A percentile compares a stretch with the other conserved stretches of the same genome.
Conservation (phyloP, 2,329 filamentous ascomycete genomes). For the Colletotrichum cordylinicola region DNA sequence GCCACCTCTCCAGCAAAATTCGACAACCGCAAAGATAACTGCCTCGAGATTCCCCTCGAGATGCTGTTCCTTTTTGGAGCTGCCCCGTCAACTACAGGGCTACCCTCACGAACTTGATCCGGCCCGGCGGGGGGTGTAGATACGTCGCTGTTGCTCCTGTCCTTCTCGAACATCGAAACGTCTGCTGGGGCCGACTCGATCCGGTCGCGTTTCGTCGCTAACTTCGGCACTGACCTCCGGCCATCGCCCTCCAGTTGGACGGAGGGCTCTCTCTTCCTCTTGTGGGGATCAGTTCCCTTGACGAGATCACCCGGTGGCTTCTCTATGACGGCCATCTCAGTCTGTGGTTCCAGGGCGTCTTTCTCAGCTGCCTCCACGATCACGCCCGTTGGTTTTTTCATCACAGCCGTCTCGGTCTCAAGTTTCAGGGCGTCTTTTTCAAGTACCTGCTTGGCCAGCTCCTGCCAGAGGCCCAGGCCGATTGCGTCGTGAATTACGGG, state of each 20-base stretch:
- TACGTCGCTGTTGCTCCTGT: not conserved
- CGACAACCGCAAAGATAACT: not conserved
- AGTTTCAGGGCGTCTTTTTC: not conserved
- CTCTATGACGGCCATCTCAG: not conserved
- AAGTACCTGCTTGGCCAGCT: not conserved
- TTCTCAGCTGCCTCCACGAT: too few species aligned
- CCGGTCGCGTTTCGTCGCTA: not conserved
- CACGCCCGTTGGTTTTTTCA: not conserved
- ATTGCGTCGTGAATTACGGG: slow-evolving; percentile 18
- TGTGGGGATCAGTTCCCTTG: not conserved
- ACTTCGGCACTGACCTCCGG: not conserved
- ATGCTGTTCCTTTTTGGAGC: not conserved
- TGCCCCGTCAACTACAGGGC: not conserved
- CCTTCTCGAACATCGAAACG: not conserved
- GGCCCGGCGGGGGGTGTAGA: not conserved
- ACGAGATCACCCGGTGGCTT: not conserved
- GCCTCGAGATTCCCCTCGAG: not conserved
- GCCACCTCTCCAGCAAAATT: not conserved
- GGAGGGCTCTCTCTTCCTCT: not conserved
- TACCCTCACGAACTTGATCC: not conserved
- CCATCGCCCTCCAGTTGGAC: not conserved
- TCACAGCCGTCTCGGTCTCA: not conserved
- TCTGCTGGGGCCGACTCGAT: not conserved
- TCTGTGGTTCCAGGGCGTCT: not conserved
- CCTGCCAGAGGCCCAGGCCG: not conserved